Evolutionary conservation across 192 early-diverging fungal species (phyloP), one percentile per base, ranked within the genome.

Genomic region (Gonapodya sp.): DNA sequence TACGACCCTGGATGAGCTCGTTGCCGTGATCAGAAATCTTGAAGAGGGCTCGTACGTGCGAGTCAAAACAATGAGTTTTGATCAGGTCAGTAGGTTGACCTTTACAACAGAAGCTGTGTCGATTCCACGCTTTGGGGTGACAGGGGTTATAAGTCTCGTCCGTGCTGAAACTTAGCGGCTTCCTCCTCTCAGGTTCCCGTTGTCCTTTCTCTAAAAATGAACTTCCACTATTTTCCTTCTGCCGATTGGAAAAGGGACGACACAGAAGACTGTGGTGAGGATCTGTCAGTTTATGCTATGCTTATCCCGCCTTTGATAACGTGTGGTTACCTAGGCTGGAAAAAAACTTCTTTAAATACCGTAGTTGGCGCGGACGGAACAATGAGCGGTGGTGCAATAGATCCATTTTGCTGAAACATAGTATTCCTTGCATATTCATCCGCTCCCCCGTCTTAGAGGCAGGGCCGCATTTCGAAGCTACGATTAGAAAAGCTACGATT

Each of bases 21-120:
- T 73, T 34, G 31, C 34, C 0, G 74, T 35, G n/a, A 30, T 84
- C n/a, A 33, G 81, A 74, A 64, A 73, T 1, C 82, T 92, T 34
- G 79, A 84, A 18, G 93, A 93, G 72, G 89, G 89, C 73, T 85
- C 83, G 0, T 95, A 93, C 84, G 91, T 93, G 8, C 86, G 93
- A 18, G 88, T 95, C 31, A 92, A 92, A 81, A 89, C 89, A n/a
- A 87, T 94, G 78, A 92, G 88, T 30, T 94, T 95, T 83, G 94
- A 95, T 79, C 89, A 89, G 81, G 90, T 94, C 8, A 16, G 46
- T 64, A 64, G 8, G 8, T 16, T 16, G 46, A 64, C 24, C 46
- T 16, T n/a, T n/a, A n/a, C n/a, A n/a, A n/a, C n/a, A n/a, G n/a
- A n/a, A n/a, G n/a, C n/a, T n/a, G n/a, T n/a, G n/a, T n/a, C n/a